These are phyloP conservation scores for Ustilago hordei DNA, from an alignment of 1,284 basidiomycete species.

Conservation along the genomic window DNA sequence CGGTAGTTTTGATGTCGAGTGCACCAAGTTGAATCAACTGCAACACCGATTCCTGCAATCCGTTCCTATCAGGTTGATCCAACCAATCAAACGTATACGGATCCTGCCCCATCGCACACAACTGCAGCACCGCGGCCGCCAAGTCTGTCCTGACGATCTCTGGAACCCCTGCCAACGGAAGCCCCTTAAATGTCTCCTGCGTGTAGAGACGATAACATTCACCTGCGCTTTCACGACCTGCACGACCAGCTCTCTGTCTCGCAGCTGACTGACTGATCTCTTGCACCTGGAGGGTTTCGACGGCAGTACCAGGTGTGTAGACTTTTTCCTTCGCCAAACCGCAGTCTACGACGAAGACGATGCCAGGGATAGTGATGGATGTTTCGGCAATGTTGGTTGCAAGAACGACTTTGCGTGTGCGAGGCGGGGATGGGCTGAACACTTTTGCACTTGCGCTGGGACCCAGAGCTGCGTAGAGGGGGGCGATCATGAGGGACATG, in stretches of 20 bases:
- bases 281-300: slow-evolving; percentile 61
- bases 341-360: slow-evolving; percentile 90
- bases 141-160: slow-evolving; percentile 66
- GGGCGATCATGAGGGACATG: slow-evolving; percentile 57
- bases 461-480: slow-evolving; percentile 67
- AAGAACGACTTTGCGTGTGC: slow-evolving; percentile 87
- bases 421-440: slow-evolving; percentile 73
- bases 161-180: slow-evolving; percentile 47
- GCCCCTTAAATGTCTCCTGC: slow-evolving; percentile 40
- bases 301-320: slow-evolving; percentile 71
- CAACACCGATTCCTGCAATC: slow-evolving; percentile 58
- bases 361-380: slow-evolving; percentile 94
- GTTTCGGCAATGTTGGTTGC: slow-evolving; percentile 80
- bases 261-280: slow-evolving; percentile 63
- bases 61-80: slow-evolving; percentile 52
- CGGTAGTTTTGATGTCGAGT: slow-evolving; percentile 32
- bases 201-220: slow-evolving; percentile 67
- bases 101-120: slow-evolving; percentile 63
- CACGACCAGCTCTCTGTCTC: slow-evolving; percentile 63
- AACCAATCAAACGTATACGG: slow-evolving; percentile 66
- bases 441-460: slow-evolving; percentile 56
- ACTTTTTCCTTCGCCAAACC: slow-evolving; percentile 91
- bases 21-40: slow-evolving; percentile 65
- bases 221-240: slow-evolving; percentile 62
- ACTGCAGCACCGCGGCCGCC: slow-evolving; percentile 54